Evolutionary conservation across 768 basidiomycete species (phyloP), one percentile per base, ranked within the genome.

Genomic region (Sistotremastrum niveocremeum): DNA sequence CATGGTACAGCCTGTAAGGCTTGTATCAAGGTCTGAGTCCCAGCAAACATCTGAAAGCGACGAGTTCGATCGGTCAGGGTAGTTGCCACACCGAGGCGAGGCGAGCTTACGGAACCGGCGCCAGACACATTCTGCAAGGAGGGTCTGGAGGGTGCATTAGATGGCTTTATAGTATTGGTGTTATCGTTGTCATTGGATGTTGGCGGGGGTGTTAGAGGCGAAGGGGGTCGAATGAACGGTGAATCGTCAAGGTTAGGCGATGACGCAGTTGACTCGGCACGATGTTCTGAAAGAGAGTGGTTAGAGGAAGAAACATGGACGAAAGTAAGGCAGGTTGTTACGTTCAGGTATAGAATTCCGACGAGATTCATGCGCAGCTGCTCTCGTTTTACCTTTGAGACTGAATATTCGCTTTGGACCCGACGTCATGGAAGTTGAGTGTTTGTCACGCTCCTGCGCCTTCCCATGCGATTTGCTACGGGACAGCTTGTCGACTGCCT

Each of bases 21-120:
- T 63, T 89, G 87, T 36, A 90, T 89, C 42, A 90, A 74, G 3
- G 87, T 84, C 58, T 90, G 88, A 3, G 87, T 90, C 10, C 87
- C 87, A 29, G 79, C 76, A 37, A 84, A 80, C 78, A 90, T 83
- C 87, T 90, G 57, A 35, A 51, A 47, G 47, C 54, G 40, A 49
- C 48, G 20, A 20, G 20, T 48, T 48, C 42, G 36, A 45, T 50
- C 47, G 49, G 41, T 42, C 46, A 38, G 39, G 44, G 34, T 41
- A 7, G 3, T 12, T 31, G 37, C n/a, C 11, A 51, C 20, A 5
- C 34, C 11, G 35, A 49, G 31, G 34, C 34, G 39, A 42, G 38
- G 37, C 50, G 37, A 45, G 64, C 79, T 54, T 57, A 87, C 86
- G 10, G 87, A 86, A 51, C 78, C 76, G 52, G 77, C 72, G 9